phyloP scores from a whole-genome alignment of 2,329 filamentous ascomycete genomes.

The Arthrobotrys musiformis region DNA sequence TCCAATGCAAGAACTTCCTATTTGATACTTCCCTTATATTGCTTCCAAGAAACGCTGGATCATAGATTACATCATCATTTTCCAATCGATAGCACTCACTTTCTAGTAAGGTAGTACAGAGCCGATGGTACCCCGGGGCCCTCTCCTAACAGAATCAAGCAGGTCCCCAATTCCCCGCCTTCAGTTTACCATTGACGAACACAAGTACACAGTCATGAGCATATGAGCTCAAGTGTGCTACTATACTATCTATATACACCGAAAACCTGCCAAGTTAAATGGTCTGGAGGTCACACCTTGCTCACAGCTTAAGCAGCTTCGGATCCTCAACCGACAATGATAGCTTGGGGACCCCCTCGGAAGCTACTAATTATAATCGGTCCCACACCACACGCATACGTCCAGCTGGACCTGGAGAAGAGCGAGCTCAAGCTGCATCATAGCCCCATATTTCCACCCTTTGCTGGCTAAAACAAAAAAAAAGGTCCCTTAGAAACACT shows the following conservation, averaged over 20 bases:
- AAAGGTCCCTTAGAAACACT: conserved; percentile 15
- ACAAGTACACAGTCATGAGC: too few relatives aligned
- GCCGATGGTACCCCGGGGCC: neutral
- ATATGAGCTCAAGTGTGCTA: too few relatives aligned
- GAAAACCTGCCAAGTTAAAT: neutral
- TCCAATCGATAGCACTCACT: conserved; percentile 15
- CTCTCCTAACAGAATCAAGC: conserved; percentile 7
- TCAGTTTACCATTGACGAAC: neutral
- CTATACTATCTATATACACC: neutral
- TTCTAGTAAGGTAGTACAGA: neutral
- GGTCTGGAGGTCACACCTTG: too few relatives aligned
- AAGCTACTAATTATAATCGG: conserved; percentile 19
- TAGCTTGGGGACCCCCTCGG: conserved; percentile 9
- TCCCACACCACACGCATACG: too few relatives aligned
- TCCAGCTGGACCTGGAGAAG: neutral
- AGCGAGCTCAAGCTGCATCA: conserved; percentile 25
- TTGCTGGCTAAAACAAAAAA: conserved; percentile 8
- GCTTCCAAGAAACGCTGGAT: neutral
- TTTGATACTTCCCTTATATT: neutral
- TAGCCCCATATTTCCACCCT: conserved; percentile 24
- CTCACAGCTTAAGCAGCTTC: conserved; percentile 9
- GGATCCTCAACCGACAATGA: conserved; percentile 1
- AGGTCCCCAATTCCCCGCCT: neutral
- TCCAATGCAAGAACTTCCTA: conserved; percentile 3
- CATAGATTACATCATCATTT: neutral